A percentile compares a stretch with the other conserved stretches of the same genome.
Conservation (phyloP, 176 grass and related monocot genomes). For the Oryza brachyantha region DNA sequence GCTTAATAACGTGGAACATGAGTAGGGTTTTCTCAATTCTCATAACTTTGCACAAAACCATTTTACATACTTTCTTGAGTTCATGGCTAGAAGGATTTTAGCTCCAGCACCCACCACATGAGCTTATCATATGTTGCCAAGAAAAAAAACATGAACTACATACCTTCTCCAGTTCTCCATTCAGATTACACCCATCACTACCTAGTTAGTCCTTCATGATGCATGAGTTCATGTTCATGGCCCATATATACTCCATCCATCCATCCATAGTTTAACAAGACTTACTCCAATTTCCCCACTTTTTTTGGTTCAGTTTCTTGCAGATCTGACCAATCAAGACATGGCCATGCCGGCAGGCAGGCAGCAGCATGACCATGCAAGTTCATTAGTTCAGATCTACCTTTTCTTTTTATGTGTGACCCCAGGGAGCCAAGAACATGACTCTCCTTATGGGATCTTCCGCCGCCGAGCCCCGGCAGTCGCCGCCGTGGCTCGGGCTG, state of each 20-base stretch:
- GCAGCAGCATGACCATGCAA: slow-evolving; percentile 17
- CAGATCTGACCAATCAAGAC: slow-evolving; percentile 36
- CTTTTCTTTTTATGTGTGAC: slow-evolving; percentile 66
- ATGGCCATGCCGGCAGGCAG: slow-evolving; percentile 6
- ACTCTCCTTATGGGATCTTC: slow-evolving; percentile 92
- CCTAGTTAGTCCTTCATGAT: slow-evolving; percentile 31
- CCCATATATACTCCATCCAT: too few relatives aligned
- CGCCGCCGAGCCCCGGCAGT: slow-evolving; percentile 41
- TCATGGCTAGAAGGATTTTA: slow-evolving; percentile 35
- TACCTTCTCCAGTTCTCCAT: not conserved
- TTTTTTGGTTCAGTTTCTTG: slow-evolving; percentile 37
- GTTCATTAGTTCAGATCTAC: slow-evolving; percentile 4
- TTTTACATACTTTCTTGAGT: slow-evolving; percentile 33
- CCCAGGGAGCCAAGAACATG: slow-evolving; percentile 95
- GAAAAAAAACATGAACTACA: slow-evolving; percentile 35
- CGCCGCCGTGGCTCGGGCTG: slow-evolving; percentile 39
- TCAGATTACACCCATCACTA: slow-evolving; percentile 21
- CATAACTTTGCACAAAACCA: slow-evolving; percentile 26
- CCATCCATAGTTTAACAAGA: slow-evolving; percentile 38
- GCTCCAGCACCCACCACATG: slow-evolving; percentile 1
- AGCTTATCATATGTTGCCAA: slow-evolving; percentile 15
- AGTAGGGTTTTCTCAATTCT: slow-evolving; percentile 4
- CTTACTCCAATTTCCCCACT: slow-evolving; percentile 17
- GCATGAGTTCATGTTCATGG: slow-evolving; percentile 48
- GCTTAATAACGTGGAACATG: not conserved